Percentiles rank a stretch among this genome's conserved stretches.
Conservation (phyloP, 371 early-diverging fungal genomes). For the Apophysomyces trapeziformis region DNA sequence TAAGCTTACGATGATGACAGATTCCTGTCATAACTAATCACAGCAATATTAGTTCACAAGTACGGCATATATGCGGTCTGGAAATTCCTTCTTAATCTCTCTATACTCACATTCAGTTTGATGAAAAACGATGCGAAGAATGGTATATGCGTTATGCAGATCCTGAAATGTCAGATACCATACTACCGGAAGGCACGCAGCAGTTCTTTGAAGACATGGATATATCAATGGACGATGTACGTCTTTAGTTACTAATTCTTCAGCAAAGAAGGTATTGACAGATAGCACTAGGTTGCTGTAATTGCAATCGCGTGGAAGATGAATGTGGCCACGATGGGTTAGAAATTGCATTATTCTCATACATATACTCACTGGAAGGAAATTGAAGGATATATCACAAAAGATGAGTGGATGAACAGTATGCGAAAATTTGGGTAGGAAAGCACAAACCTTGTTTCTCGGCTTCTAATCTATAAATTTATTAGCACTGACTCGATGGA, state of each 20-base stretch:
- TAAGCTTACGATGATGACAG: not conserved
- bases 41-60: not conserved
- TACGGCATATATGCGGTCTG: not conserved
- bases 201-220: slow-evolving; percentile 50
- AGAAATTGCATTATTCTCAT: slow-evolving; percentile 13
- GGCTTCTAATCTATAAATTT: not conserved
- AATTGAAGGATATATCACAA: slow-evolving; percentile 59
- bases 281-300: slow-evolving; percentile 48
- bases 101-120: slow-evolving; percentile 29
- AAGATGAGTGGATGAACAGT: slow-evolving; percentile 70
- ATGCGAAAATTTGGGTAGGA: slow-evolving; percentile 64
- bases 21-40: not conserved
- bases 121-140: slow-evolving; percentile 36
- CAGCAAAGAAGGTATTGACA: not conserved
- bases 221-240: slow-evolving; percentile 48
- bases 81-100: not conserved
- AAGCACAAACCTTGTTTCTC: not conserved
- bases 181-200: slow-evolving; percentile 45
- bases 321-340: slow-evolving; percentile 64
- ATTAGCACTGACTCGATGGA: slow-evolving; percentile 59
- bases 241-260: not conserved
- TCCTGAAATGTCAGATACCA: slow-evolving; percentile 40
- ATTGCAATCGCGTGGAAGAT: slow-evolving; percentile 69
- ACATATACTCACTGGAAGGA: not conserved
- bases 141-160: slow-evolving; percentile 46